These are phyloP conservation scores for Terana coerulea DNA, from an alignment of 768 basidiomycete species.

Conservation along the genomic window DNA sequence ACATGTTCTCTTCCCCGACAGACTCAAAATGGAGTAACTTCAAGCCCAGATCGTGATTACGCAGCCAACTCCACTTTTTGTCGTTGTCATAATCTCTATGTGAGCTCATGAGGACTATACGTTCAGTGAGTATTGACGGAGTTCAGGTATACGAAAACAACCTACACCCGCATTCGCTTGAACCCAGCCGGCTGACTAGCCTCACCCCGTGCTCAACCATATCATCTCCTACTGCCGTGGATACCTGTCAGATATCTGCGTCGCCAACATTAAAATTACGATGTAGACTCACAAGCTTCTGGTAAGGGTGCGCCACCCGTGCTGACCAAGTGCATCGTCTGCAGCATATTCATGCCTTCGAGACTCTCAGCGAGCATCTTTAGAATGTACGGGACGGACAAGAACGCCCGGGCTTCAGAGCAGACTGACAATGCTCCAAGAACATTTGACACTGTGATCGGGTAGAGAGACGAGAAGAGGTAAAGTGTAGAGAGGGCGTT, in stretches of 20 bases:
- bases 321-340: constrained; percentile 9
- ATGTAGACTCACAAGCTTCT: constrained; percentile 1
- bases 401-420: neutral
- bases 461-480: constrained; percentile 8
- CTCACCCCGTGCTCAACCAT: constrained; percentile 8
- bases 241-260: neutral
- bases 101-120: constrained; percentile 12
- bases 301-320: constrained; percentile 10
- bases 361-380: constrained; percentile 9
- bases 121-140: neutral
- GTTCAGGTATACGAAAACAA: neutral
- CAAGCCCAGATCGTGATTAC: neutral
- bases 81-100: constrained; percentile 11
- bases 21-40: constrained; percentile 6
- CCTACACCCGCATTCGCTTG: constrained; percentile 14
- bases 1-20: neutral
- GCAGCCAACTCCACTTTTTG: constrained; percentile 10
- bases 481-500: constrained; percentile 7
- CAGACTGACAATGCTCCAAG: constrained; percentile 2
- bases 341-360: constrained; percentile 7
- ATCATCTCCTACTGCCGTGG: constrained; percentile 6
- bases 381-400: constrained; percentile 12
- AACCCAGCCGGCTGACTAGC: constrained; percentile 12
- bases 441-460: constrained; percentile 10
- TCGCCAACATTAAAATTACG: too few relatives aligned